A percentile compares a stretch with the other conserved stretches of the same genome.
phyloP scores from a whole-genome alignment of 345 rosid genomes.

The Erysimum cheiranthoides region DNA sequence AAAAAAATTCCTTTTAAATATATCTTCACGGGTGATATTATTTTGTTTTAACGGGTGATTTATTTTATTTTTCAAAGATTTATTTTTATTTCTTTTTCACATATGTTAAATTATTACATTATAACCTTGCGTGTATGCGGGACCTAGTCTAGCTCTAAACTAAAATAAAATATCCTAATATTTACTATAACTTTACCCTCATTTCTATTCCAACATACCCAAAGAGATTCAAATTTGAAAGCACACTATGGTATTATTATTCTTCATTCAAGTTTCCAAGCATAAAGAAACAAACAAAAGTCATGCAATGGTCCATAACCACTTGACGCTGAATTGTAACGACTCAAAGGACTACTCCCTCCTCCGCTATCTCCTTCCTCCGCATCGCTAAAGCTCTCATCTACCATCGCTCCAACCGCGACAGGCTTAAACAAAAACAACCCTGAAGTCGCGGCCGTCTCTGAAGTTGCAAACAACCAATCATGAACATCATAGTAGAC shows the following conservation, averaged over 20 bases:
- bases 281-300: slow-evolving; percentile 83
- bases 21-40: no score
- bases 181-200: not conserved
- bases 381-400: slow-evolving; percentile 52
- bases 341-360: slow-evolving; percentile 70
- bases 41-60: no score
- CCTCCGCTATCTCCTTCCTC: slow-evolving; percentile 71
- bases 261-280: slow-evolving; percentile 86
- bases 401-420: slow-evolving; percentile 53
- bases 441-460: slow-evolving; percentile 66
- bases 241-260: slow-evolving; percentile 17
- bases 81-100: no score
- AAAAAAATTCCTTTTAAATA: no score
- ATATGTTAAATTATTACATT: no score
- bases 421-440: slow-evolving; percentile 89
- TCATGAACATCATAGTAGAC: slow-evolving; percentile 95
- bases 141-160: no score
- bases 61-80: no score
- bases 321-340: slow-evolving; percentile 60
- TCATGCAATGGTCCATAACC: slow-evolving; percentile 52
- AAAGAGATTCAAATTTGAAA: slow-evolving; percentile 13
- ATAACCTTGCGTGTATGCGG: no score
- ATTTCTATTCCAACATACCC: not conserved
- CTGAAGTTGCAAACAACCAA: slow-evolving; percentile 77
- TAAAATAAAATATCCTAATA: no score